These are phyloP conservation scores for Aspergillus sp. DNA, from an alignment of 2,329 filamentous ascomycete genomes.

Conservation along the genomic window DNA sequence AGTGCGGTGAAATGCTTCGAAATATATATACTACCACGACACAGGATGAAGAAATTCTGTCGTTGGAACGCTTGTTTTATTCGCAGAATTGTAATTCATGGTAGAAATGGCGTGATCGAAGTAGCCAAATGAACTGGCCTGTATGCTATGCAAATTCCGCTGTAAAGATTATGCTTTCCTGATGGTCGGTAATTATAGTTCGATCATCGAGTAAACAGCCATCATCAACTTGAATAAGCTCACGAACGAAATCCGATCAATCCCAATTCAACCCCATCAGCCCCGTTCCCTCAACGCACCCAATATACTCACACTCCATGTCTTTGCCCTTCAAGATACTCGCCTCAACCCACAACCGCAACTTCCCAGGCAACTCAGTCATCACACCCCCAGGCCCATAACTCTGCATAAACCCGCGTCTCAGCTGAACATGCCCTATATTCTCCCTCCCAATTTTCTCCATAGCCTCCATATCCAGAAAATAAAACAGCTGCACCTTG, in stretches of 20 bases:
- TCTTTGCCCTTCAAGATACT: constrained; percentile 14
- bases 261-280: constrained; percentile 5
- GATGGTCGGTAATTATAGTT: too few relatives aligned
- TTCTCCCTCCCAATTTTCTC: constrained; percentile 13
- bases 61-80: too few relatives aligned
- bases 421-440: constrained; percentile 12
- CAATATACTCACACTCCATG: constrained; percentile 21
- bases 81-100: too few relatives aligned
- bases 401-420: constrained; percentile 10
- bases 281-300: constrained; percentile 19
- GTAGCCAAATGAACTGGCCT: too few relatives aligned
- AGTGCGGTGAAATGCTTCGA: too few relatives aligned
- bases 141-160: too few relatives aligned
- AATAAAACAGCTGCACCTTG: constrained; percentile 20
- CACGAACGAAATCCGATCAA: not conserved
- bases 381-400: constrained; percentile 15
- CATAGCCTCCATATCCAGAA: constrained; percentile 18
- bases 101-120: too few relatives aligned
- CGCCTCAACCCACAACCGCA: constrained; percentile 19
- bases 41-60: too few relatives aligned
- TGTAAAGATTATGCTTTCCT: too few relatives aligned
- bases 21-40: too few relatives aligned
- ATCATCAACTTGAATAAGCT: too few relatives aligned
- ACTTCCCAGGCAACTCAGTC: not conserved
- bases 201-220: too few relatives aligned